These are phyloP conservation scores for Trichoderma koningiopsis DNA, from an alignment of 2,329 filamentous ascomycete genomes.

Conservation along the genomic window DNA sequence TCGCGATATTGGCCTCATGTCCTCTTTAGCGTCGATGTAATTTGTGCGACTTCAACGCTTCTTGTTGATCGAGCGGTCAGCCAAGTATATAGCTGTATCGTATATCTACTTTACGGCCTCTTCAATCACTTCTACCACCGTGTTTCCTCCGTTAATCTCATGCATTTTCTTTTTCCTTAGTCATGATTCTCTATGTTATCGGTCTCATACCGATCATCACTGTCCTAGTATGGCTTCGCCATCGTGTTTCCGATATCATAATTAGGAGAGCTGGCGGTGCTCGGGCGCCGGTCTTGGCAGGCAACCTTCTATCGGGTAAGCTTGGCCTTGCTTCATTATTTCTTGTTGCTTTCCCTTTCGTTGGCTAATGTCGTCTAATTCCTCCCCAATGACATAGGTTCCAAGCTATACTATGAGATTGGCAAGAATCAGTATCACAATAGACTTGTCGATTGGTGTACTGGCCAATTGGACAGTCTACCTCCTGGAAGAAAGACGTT, in stretches of 20 bases:
- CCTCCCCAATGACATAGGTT: constrained; percentile 23
- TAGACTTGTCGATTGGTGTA: constrained; percentile 28
- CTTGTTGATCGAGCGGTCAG: background rate
- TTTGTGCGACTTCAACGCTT: background rate
- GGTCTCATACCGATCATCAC: constrained; percentile 7
- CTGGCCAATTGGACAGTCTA: constrained; percentile 23
- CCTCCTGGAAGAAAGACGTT: constrained; percentile 23
- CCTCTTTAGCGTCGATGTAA: background rate
- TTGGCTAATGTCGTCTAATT: background rate
- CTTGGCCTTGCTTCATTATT: background rate
- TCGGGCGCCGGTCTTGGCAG: constrained; percentile 38
- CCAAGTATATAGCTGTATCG: background rate
- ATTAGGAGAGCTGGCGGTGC: constrained; percentile 40
- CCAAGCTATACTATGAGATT: constrained; percentile 28
- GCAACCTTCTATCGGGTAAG: constrained; percentile 40
- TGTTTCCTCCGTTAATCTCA: background rate
- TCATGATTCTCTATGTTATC: background rate
- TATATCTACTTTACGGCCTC: background rate
- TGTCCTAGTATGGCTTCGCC: constrained; percentile 31
- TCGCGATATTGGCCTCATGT: background rate
- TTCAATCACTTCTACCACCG: background rate
- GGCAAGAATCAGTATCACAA: constrained; percentile 30
- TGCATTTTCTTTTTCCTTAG: background rate
- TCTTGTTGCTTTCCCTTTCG: background rate
- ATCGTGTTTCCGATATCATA: constrained; percentile 32